Evolutionary conservation across 2,329 filamentous ascomycete species (phyloP).

Genomic region (Geosmithia flava): DNA sequence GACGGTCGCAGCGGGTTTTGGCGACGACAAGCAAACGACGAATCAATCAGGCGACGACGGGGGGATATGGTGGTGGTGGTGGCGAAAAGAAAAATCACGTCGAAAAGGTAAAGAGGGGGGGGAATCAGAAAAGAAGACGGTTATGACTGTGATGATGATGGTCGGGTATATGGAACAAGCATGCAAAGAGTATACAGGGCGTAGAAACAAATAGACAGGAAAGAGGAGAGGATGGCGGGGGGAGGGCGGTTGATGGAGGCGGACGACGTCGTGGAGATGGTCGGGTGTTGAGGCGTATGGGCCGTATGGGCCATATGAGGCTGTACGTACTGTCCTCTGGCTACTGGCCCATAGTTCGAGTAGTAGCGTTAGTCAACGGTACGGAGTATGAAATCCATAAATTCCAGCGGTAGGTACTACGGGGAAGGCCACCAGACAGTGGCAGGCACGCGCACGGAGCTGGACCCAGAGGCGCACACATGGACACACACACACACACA

Average conservation of each 20-base stretch:
- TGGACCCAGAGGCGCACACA: too few relatives aligned
- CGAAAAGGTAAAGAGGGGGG: background rate
- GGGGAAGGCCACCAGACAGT: too few relatives aligned
- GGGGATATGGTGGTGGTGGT: too few relatives aligned
- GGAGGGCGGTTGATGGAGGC: background rate
- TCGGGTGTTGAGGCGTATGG: background rate
- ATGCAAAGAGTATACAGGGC: background rate
- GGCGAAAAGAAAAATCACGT: too few relatives aligned
- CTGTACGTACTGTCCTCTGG: background rate
- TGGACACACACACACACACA: too few relatives aligned
- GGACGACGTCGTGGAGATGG: background rate
- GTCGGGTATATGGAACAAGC: background rate
- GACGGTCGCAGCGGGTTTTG: background rate
- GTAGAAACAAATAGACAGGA: background rate
- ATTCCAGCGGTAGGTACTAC: too few relatives aligned
- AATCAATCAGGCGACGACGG: too few relatives aligned
- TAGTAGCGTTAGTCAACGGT: too few relatives aligned
- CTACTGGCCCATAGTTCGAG: too few relatives aligned
- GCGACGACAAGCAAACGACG: constrained; percentile 1
- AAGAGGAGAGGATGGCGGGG: background rate
- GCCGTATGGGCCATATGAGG: background rate
- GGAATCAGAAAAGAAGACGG: background rate
- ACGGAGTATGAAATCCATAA: too few relatives aligned
- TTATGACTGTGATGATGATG: background rate
- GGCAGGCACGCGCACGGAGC: too few relatives aligned